Percentiles rank a stretch among this genome's conserved stretches.
Evolutionary conservation across 257 asterid genomes (phyloP).

Genomic region (Solanum pimpinellifolium): DNA sequence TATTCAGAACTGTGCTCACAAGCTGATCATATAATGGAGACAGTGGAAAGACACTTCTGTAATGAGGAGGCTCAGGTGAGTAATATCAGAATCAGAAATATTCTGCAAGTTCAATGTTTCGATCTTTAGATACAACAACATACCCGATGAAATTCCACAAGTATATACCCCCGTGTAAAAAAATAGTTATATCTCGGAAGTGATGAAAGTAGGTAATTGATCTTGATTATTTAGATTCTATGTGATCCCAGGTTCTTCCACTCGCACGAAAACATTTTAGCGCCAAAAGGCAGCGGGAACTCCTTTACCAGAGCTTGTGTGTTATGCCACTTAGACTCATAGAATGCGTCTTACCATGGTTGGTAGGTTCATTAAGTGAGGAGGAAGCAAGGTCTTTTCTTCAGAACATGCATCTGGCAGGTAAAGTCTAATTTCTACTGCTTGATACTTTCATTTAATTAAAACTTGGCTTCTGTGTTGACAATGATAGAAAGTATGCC

Average conservation of each 20-base stretch:
- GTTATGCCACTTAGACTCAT: slow-evolving; percentile 93
- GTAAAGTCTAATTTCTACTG: slow-evolving; percentile 17
- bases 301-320: slow-evolving; percentile 83
- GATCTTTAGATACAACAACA: background rate
- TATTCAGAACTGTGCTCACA: slow-evolving; percentile 73
- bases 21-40: slow-evolving; percentile 90
- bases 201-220: background rate
- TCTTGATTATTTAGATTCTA: background rate
- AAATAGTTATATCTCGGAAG: slow-evolving; percentile 3
- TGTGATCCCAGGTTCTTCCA: slow-evolving; percentile 68
- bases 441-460: background rate
- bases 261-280: slow-evolving; percentile 79
- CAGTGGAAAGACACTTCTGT: slow-evolving; percentile 66
- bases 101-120: background rate
- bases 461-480: background rate
- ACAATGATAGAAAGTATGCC: background rate
- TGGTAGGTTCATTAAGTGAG: slow-evolving; percentile 74
- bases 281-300: slow-evolving; percentile 69
- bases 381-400: slow-evolving; percentile 80
- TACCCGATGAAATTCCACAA: background rate
- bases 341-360: slow-evolving; percentile 94
- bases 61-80: slow-evolving; percentile 87
- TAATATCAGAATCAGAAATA: background rate
- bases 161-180: background rate
- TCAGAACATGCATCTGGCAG: slow-evolving; percentile 85